phyloP scores from a whole-genome alignment of 2,329 filamentous ascomycete genomes.

The Clonostachys chloroleuca region DNA sequence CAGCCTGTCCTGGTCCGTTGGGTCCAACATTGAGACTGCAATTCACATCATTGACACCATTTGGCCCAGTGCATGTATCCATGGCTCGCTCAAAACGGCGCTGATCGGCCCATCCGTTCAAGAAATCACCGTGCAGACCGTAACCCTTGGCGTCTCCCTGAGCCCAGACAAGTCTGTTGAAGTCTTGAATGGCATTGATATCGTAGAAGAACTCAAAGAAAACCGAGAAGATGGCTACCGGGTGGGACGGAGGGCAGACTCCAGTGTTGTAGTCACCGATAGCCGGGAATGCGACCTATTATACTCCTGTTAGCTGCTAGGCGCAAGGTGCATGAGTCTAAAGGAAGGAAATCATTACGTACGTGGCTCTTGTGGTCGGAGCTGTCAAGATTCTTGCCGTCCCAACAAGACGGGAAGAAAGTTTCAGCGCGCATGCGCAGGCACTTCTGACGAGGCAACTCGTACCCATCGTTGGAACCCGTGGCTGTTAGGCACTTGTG shows the following conservation, averaged over 20 bases:
- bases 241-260: constrained; percentile 32
- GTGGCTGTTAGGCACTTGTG: constrained; percentile 43
- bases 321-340: background rate
- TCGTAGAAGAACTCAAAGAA: constrained; percentile 42
- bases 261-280: constrained; percentile 18
- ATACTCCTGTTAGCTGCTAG: background rate
- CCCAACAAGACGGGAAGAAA: constrained; percentile 59
- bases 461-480: constrained; percentile 45
- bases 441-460: constrained; percentile 33
- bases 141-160: constrained; percentile 17
- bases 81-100: constrained; percentile 14
- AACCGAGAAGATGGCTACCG: constrained; percentile 34
- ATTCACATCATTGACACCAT: constrained; percentile 11
- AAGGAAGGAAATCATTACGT: constrained; percentile 1
- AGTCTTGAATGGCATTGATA: constrained; percentile 17
- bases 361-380: constrained; percentile 52
- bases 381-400: constrained; percentile 51
- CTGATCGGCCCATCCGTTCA: constrained; percentile 20
- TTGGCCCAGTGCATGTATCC: constrained; percentile 15
- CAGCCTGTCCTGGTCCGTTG: constrained; percentile 12
- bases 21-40: constrained; percentile 18
- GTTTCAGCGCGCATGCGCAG: constrained; percentile 47
- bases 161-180: constrained; percentile 17
- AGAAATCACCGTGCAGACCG: constrained; percentile 18
- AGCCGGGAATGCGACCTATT: constrained; percentile 17